Evolutionary conservation across 768 basidiomycete genomes (phyloP), one percentile per base, ranked within the genome.

Genomic region (Rhodocollybia butyracea): DNA sequence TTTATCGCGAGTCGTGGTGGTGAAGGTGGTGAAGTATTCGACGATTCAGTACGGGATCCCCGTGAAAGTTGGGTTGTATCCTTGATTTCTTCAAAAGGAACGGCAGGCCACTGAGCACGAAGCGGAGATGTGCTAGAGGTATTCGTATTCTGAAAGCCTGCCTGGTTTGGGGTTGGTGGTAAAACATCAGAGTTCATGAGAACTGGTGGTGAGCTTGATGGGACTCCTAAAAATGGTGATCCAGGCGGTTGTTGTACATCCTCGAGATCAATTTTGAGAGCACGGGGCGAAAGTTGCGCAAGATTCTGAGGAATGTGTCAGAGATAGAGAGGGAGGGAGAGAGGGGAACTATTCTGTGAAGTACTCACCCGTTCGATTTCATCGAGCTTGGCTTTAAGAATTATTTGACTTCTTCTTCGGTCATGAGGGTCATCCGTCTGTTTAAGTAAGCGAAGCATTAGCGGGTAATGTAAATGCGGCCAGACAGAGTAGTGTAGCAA

Each of bases 381-480:
- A 64, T 93, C 91, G 22, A 93, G 71, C 65, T 87, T 81, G 17
- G 85, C 83, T 60, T 77, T 83, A 84, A 92, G 83, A 40, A 86
- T 69, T 60, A 83, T 79, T 61, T 91, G 90, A 66, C 89, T 91
- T 63, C 79, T 81, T 39, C 89, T 79, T 56, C 81, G 79, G 68
- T 90, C 89, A 63, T 89, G 76, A 41, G 86, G 85, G 19, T 90
- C 89, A 60, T 82, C 73, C 80, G 57, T 89, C 86, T 60, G 79
- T 85, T 86, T 89, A 61, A 41, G 3, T 26, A 50, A 30, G 52
- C 38, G 46, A 42, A 57, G 60, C 10, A 48, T 47, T 27, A 27
- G 17, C 17, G 10, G n/a, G n/a, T n/a, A n/a, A n/a, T n/a, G n/a
- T n/a, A n/a, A n/a, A n/a, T n/a, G n/a, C n/a, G n/a, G n/a, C n/a